Percentiles rank a stretch among this genome's conserved stretches.
Evolutionary conservation across 306 rosid genomes (phyloP).

Genomic region (Chamaecrista fasciculata): DNA sequence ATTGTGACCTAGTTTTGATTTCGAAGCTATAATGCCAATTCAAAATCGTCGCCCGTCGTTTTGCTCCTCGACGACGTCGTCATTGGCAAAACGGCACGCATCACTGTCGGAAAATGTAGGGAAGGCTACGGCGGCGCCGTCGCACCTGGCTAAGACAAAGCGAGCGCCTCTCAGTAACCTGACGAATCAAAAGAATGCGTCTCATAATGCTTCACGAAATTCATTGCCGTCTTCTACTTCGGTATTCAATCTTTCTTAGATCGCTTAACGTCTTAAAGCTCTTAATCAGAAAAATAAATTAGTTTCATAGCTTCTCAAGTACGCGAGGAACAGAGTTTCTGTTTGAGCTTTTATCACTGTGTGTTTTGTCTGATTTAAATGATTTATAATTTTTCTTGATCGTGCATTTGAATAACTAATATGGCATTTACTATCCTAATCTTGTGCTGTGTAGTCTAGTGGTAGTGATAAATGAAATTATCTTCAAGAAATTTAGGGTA

Average conservation of each 20-base stretch:
- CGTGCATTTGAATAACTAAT: not conserved
- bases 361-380: not conserved
- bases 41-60: conserved; percentile 81
- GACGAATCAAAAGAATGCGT: conserved; percentile 55
- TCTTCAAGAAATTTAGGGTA: not conserved
- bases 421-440: not conserved
- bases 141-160: conserved; percentile 70
- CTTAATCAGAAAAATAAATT: no score
- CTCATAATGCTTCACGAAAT: conserved; percentile 40
- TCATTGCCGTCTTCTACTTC: conserved; percentile 38
- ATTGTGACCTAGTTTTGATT: conserved; percentile 30
- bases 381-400: not conserved
- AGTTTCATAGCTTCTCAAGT: no score
- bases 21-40: conserved; percentile 42
- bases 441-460: not conserved
- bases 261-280: not conserved
- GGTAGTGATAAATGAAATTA: no score
- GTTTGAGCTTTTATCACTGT: not conserved
- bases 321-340: not conserved
- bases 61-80: conserved; percentile 72
- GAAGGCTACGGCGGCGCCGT: conserved; percentile 39
- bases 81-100: conserved; percentile 78
- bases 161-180: conserved; percentile 83
- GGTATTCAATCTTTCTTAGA: conserved; percentile 36
- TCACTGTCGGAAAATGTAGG: conserved; percentile 42